Evolutionary conservation across 768 basidiomycete species (phyloP), one percentile per base, ranked within the genome.

Genomic region (Lactifluus pinguis): DNA sequence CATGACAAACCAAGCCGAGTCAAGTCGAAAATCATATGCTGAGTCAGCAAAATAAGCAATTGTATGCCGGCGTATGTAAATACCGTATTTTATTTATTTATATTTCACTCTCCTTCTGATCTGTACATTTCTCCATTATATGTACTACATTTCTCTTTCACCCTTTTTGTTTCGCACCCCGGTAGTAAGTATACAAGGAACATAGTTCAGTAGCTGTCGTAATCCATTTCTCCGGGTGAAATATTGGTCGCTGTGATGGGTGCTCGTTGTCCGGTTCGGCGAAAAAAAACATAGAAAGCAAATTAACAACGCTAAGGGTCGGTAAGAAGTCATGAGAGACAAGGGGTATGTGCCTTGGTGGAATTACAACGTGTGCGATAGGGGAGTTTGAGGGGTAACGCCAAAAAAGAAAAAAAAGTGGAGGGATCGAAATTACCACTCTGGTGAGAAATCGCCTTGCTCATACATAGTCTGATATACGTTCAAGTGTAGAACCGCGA

Each of bases 391-490:
- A 52, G 55, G 57, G 60, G 60, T 61, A 61, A 61, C 60, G 60
- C 60, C 38, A 34, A 47, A 15, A n/a, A 32, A 58, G 17, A 63
- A 32, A 19, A n/a, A 25, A 19, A n/a, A 25, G 30, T 49, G 38
- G 30, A 6, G 50, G 45, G 52, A 52, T 50, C 30, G 52, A 52
- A 53, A 34, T 65, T 53, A 66, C 65, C 65, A 66, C 19, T 64
- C 65, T 29, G 58, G 2, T 55, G 62, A 64, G 29, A 85, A 84
- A 45, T 79, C 82, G 62, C 83, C 79, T 67, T 81, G 80, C 72
- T 88, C 84, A 73, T 93, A 93, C 58, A 91, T 70, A n/a, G 82
- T 80, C 41, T 87, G 75, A 71, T 89, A 92, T 54, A 88, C 84
- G 64, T 83, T 81, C 55, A 89, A 76, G 71, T 93, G 89, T 66